Evolutionary conservation across 2,329 filamentous ascomycete genomes (phyloP).

Genomic region (Bertia moriformis): DNA sequence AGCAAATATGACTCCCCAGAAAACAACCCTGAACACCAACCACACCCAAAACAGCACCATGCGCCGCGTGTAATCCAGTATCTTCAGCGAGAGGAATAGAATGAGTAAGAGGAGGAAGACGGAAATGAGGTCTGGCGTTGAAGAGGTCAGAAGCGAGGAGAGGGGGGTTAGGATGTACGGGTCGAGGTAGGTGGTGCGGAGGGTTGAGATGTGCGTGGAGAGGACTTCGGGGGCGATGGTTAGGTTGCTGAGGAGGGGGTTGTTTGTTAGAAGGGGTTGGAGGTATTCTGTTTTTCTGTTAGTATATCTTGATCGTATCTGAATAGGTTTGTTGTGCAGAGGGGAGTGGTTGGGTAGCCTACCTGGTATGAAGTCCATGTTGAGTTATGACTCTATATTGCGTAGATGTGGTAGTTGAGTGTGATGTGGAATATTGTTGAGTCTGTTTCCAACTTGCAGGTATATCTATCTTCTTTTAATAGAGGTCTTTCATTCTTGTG

Average conservation of each 20-base stretch:
- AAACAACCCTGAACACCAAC: conserved; percentile 44
- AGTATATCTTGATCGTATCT: too few relatives aligned
- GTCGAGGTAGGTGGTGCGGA: conserved; percentile 22
- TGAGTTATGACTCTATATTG: too few relatives aligned
- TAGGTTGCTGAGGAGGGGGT: conserved; percentile 3
- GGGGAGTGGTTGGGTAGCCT: not conserved
- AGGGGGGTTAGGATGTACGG: conserved; percentile 29
- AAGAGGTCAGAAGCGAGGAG: conserved; percentile 21
- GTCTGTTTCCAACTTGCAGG: too few relatives aligned
- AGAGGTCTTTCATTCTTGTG: too few relatives aligned
- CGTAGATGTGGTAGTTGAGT: too few relatives aligned
- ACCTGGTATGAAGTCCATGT: too few relatives aligned
- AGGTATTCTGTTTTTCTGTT: too few relatives aligned
- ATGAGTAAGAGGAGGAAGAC: conserved; percentile 28
- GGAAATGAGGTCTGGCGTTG: conserved; percentile 12
- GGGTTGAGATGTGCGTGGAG: conserved; percentile 19
- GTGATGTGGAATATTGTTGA: too few relatives aligned
- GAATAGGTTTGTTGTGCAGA: too few relatives aligned
- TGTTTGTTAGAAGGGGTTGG: too few relatives aligned
- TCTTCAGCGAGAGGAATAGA: conserved; percentile 45
- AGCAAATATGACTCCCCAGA: conserved; percentile 46
- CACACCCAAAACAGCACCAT: conserved; percentile 64
- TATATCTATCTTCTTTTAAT: too few relatives aligned
- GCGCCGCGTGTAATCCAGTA: conserved; percentile 57
- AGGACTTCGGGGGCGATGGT: conserved; percentile 18